phyloP scores from a whole-genome alignment of 805 yeast genomes.

The Suhomyces sp. region DNA sequence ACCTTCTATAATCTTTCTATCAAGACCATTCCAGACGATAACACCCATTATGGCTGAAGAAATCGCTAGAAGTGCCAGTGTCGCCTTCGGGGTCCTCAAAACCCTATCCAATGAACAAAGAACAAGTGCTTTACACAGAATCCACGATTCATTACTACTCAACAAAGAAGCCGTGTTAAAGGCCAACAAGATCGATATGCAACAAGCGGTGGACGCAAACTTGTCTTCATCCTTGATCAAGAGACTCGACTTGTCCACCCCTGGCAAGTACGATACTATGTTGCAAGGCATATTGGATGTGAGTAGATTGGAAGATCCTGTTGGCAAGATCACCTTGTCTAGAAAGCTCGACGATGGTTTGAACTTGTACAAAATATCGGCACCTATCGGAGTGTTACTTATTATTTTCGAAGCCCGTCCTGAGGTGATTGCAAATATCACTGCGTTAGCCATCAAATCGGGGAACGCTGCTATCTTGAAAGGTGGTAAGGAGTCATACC shows the following conservation, averaged over 20 bases:
- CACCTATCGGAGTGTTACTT: constrained; percentile 91
- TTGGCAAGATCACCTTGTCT: constrained; percentile 84
- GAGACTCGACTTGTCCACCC: constrained; percentile 76
- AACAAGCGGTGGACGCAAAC: constrained; percentile 58
- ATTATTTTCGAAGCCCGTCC: constrained; percentile 97
- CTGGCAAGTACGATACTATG: constrained; percentile 91
- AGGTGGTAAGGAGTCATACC: constrained; percentile 92
- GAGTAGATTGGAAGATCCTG: constrained; percentile 84
- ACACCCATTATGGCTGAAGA: constrained; percentile 74
- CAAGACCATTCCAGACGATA: too few species aligned
- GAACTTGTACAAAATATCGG: constrained; percentile 75
- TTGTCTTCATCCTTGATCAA: constrained; percentile 73
- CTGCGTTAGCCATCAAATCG: constrained; percentile 92
- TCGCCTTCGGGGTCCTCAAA: constrained; percentile 81
- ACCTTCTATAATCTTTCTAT: too few species aligned
- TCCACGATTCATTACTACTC: constrained; percentile 65
- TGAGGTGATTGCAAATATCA: constrained; percentile 96
- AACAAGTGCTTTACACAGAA: constrained; percentile 66
- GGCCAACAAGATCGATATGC: constrained; percentile 77
- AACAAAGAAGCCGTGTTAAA: constrained; percentile 60
- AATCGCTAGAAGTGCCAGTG: constrained; percentile 77
- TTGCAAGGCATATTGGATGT: constrained; percentile 92
- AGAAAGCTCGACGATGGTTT: constrained; percentile 88
- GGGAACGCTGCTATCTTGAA: constrained; percentile 96
- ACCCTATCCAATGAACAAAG: constrained; percentile 73